Evolutionary conservation across 257 asterid genomes (phyloP).

Genomic region (Lantana camara): DNA sequence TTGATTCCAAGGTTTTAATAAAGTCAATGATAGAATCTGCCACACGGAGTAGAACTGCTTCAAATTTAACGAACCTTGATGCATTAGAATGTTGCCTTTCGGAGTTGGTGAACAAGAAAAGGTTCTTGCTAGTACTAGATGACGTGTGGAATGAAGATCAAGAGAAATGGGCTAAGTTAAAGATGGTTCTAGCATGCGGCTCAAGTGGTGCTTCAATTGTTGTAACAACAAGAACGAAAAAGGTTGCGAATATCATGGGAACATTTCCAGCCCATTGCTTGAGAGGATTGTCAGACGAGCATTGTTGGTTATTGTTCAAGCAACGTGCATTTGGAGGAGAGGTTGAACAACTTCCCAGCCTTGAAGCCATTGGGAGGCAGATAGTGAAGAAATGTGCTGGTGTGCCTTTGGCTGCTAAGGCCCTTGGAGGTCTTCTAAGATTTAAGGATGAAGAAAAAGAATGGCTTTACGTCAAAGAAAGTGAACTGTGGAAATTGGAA

Average conservation of each 20-base stretch:
- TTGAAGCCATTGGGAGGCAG: background rate
- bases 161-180: constrained; percentile 31
- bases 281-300: background rate
- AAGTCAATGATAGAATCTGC: constrained; percentile 22
- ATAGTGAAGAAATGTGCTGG: constrained; percentile 14
- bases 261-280: constrained; percentile 12
- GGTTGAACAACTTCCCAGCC: background rate
- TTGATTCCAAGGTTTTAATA: constrained; percentile 14
- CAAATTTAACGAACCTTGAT: constrained; percentile 11
- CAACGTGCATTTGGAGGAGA: constrained; percentile 1
- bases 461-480: constrained; percentile 31
- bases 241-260: background rate
- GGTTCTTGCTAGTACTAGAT: constrained; percentile 24
- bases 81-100: constrained; percentile 24
- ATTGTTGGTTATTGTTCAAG: constrained; percentile 21
- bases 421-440: constrained; percentile 39
- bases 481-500: constrained; percentile 34
- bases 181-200: constrained; percentile 21
- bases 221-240: constrained; percentile 7
- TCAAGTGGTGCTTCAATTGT: background rate
- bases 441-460: constrained; percentile 29
- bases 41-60: background rate
- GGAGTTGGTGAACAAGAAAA: background rate
- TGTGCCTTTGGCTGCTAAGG: constrained; percentile 6
- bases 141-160: constrained; percentile 42